Evolutionary conservation across 2,329 filamentous ascomycete species (phyloP).

Genomic region (Aspergillus novoparasiticus): DNA sequence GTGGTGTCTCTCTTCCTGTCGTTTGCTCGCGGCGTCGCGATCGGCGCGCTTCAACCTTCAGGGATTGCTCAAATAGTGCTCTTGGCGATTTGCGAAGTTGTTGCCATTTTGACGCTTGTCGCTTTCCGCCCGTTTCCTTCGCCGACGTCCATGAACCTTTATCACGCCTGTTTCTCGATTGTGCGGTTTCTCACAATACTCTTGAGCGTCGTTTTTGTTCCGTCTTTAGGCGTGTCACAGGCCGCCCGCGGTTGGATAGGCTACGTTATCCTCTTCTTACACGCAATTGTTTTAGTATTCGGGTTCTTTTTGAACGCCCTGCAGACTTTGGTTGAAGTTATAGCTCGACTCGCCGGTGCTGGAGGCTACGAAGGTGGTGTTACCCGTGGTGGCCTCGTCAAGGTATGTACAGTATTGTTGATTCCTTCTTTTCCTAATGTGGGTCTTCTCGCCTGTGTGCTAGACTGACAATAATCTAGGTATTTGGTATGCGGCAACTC

Average conservation of each 20-base stretch:
- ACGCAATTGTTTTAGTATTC: slow-evolving; percentile 81
- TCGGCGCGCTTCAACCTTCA: slow-evolving; percentile 89
- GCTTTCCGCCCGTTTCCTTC: slow-evolving; percentile 89
- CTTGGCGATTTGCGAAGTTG: slow-evolving; percentile 90
- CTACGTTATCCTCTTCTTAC: slow-evolving; percentile 84
- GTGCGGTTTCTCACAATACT: slow-evolving; percentile 76
- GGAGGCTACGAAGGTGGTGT: slow-evolving; percentile 73
- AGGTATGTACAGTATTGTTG: slow-evolving; percentile 48
- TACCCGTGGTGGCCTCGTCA: slow-evolving; percentile 79
- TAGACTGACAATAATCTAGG: slow-evolving; percentile 39
- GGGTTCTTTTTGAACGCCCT: slow-evolving; percentile 92
- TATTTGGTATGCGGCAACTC: slow-evolving; percentile 88
- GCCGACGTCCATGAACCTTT: slow-evolving; percentile 95
- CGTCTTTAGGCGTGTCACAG: slow-evolving; percentile 76
- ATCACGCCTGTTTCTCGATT: slow-evolving; percentile 81
- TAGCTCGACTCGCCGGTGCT: slow-evolving; percentile 78
- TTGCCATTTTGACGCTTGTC: slow-evolving; percentile 81
- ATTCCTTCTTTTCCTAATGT: slow-evolving; percentile 4
- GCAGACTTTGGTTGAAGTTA: slow-evolving; percentile 87
- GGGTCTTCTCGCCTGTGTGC: background rate
- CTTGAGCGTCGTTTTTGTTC: slow-evolving; percentile 80
- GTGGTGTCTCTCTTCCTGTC: slow-evolving; percentile 83
- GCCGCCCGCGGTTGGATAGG: slow-evolving; percentile 91
- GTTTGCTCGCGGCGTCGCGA: slow-evolving; percentile 81
- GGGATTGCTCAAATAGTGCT: slow-evolving; percentile 92